Conservation (phyloP, 2,329 filamentous ascomycete genomes). For the Beauveria brongniartii region DNA sequence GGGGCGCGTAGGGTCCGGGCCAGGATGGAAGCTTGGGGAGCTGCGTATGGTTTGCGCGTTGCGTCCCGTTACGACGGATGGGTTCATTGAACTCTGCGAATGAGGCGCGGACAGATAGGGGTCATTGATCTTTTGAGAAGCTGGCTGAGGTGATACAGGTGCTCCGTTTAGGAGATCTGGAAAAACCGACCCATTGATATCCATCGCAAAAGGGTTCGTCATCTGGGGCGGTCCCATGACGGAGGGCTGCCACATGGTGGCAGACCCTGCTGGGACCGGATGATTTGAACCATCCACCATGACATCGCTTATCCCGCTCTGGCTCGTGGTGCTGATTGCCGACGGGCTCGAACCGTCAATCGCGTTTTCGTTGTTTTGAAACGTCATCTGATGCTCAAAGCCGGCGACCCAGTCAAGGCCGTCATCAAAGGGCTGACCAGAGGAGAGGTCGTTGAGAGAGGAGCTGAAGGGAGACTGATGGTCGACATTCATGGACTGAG, state of each 20-base stretch:
- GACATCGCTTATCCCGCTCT: conserved; percentile 82
- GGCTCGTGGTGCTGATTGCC: conserved; percentile 89
- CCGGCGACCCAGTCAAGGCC: conserved; percentile 75
- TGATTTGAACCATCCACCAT: conserved; percentile 78
- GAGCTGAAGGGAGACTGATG: conserved; percentile 52
- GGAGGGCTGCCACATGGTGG: conserved; percentile 61
- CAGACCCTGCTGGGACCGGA: conserved; percentile 42
- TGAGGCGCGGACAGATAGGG: conserved; percentile 72
- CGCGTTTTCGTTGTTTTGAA: conserved; percentile 66
- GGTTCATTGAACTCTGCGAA: conserved; percentile 65
- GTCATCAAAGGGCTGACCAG: conserved; percentile 60
- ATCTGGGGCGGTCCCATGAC: conserved; percentile 63
- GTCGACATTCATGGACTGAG: conserved; percentile 57
- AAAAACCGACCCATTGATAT: conserved; percentile 66
- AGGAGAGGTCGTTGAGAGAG: conserved; percentile 49
- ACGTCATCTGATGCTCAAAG: conserved; percentile 69
- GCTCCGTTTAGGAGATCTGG: conserved; percentile 66
- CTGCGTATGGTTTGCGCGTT: conserved; percentile 50
- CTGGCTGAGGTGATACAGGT: conserved; percentile 69
- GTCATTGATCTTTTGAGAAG: conserved; percentile 63
- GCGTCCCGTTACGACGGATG: conserved; percentile 60
- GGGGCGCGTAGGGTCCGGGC: conserved; percentile 66
- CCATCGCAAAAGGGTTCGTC: conserved; percentile 63
- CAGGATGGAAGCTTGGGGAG: conserved; percentile 52
- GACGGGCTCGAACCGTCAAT: conserved; percentile 93